Evolutionary conservation across 768 basidiomycete genomes (phyloP), one percentile per base, ranked within the genome.

Genomic region (Boletus sp.): DNA sequence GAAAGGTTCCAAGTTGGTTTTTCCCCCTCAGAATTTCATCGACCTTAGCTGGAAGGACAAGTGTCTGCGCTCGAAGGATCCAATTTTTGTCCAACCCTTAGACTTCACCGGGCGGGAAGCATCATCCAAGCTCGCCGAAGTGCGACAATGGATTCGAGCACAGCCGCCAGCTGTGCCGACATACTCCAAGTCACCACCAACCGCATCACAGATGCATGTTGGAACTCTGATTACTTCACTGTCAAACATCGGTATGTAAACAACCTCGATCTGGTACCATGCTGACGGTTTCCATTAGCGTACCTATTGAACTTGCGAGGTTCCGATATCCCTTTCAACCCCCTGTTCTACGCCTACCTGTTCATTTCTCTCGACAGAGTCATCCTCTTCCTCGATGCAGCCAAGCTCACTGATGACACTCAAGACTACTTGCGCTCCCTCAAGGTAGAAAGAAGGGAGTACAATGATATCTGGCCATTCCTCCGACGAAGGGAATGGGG

Each of bases 271-370:
- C 34, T 32, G 37, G 44, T 42, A 38, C 25, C 15, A 25, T 25
- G 21, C 33, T 59, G 32, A 55, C 45, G 62, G 32, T 35, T 48
- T 32, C 32, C 42, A 23, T 30, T 72, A 83, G 96, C 96, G 0
- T 97, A 92, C 75, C 64, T 90, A 3, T 76, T 98, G 33, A 98
- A 98, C 65, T 74, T 95, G 50, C 87, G 96, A 46, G 95, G 94
- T 34, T 80, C 83, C 3, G 95, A 98, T 64, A 86, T 98, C 44
- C 91, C 92, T 0, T 91, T 84, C 76, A 94, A 92, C 66, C 96
- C 96, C 0, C 81, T 98, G 9, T 96, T 97, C 75, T 89, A 88
- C 48, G 82, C 89, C 0, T 98, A 96, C 66, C 72, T 95, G 19
- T 90, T 86, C 62, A 77, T 98, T 38, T 79, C 84, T 4, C 66